Percentiles rank a stretch among this genome's conserved stretches.
These are phyloP conservation scores for Coemansia sp. DNA, from an alignment of 192 early-diverging fungal genomes.

Conservation along the genomic window DNA sequence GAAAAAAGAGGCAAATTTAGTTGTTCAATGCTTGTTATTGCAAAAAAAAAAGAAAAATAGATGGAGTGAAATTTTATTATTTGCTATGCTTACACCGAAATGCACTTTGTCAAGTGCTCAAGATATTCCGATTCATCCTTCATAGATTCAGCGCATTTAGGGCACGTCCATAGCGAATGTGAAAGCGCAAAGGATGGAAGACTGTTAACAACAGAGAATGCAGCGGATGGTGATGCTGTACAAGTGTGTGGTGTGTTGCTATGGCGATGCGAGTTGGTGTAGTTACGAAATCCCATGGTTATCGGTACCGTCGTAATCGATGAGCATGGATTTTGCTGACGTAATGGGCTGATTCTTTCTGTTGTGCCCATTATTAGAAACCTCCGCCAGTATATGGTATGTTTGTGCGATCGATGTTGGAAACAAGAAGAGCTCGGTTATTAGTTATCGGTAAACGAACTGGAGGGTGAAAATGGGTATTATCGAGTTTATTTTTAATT, in stretches of 20 bases:
- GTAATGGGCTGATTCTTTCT: neutral
- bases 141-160: slow-evolving; percentile 29
- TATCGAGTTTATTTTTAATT: too few species aligned
- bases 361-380: neutral
- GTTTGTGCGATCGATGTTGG: neutral
- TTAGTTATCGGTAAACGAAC: neutral
- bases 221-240: neutral
- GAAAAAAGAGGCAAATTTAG: neutral
- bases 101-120: slow-evolving; percentile 38
- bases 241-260: neutral
- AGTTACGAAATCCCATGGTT: neutral
- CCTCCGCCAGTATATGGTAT: too few species aligned
- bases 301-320: neutral
- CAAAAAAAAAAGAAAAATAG: too few species aligned
- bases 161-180: slow-evolving; percentile 33
- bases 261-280: neutral
- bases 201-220: neutral
- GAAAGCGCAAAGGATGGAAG: slow-evolving; percentile 1
- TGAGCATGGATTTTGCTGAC: neutral
- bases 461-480: too few species aligned
- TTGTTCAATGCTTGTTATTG: too few species aligned
- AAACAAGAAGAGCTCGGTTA: neutral
- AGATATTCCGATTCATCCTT: slow-evolving; percentile 46
- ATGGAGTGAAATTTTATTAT: neutral
- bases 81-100: neutral